Base-by-base conservation (phyloP, 345 rosid genomes). In the Rhodamnia argentea region DNA sequence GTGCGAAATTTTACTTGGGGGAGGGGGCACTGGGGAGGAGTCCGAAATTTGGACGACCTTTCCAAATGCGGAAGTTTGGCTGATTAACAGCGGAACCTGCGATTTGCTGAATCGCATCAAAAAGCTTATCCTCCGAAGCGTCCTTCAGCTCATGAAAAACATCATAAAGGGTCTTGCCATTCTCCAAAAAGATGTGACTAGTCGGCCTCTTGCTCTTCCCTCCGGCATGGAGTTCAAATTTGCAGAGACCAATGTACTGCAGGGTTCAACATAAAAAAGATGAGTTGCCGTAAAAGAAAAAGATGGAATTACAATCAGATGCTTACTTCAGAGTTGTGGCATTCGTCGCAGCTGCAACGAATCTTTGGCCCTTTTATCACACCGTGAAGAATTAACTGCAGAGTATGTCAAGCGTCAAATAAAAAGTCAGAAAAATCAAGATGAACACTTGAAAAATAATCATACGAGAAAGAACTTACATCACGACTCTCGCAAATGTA, bases 201-300 rank as follows among this genome's bases (percentile, higher is more conserved):
- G 91, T 91, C 5, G 95, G 95, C 85, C 90, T 94, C 86, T 91
- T 93, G 84, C 93, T 91, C 91, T 90, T 92, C 92, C 94, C 90
- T 52, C 87, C 90, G 82, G 95, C 95, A 59, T 90, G 94, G 26
- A 87, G 90, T 88, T 92, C 95, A 89, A 92, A 90, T 87, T 90
- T 92, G 62, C 87, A 92, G 8, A 92, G 91, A 85, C 89, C 90
- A 53, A 92, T 84, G 85, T 87, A 84, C 94, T 93, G 89, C 88
- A 87, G 11, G 52, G 88, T 58, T 76, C 85, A 89, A 74, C 74
- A 3, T 60, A 37, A 14, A 1, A n/a, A 6, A 60, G 10, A 60
- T 15, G 32, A 60, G 16, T 60, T 60, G 27, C 37, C 37, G 13
- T n/a, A 14, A 27, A 27, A 27, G 1, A 2, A 29, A 24, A 37